Conservation (phyloP, 164 flowering plant species). For the Dillenia turbinata region DNA sequence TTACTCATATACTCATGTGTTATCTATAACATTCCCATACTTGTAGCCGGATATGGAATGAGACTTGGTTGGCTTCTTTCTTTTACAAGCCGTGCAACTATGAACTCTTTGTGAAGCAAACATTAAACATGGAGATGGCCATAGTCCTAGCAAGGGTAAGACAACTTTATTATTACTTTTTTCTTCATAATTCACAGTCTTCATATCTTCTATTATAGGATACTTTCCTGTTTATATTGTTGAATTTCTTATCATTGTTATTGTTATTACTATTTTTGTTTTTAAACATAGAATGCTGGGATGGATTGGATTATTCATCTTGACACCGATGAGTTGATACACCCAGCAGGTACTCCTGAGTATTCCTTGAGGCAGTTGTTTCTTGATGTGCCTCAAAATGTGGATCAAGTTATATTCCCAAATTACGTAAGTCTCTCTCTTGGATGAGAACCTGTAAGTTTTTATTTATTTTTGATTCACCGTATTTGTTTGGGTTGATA, state of each 20-base stretch:
- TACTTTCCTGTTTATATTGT: too few relatives aligned
- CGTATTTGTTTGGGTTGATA: too few relatives aligned
- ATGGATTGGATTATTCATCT: slow-evolving; percentile 98
- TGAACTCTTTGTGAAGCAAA: slow-evolving; percentile 94
- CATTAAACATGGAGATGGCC: slow-evolving; percentile 99
- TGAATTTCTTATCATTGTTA: too few relatives aligned
- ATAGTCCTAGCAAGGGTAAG: slow-evolving; percentile 98
- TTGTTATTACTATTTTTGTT: neutral
- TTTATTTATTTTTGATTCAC: too few relatives aligned
- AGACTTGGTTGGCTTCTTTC: slow-evolving; percentile 94
- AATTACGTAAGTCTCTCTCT: slow-evolving; percentile 86
- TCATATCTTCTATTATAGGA: too few relatives aligned
- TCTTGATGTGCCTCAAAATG: slow-evolving; percentile 71
- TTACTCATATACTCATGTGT: too few relatives aligned
- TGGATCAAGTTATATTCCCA: slow-evolving; percentile 91
- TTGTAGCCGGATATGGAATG: slow-evolving; percentile 95
- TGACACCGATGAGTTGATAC: slow-evolving; percentile 90
- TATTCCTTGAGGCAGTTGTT: slow-evolving; percentile 86
- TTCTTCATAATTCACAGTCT: neutral
- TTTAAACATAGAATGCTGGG: slow-evolving; percentile 54
- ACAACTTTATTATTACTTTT: too few relatives aligned
- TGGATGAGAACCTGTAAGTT: too few relatives aligned
- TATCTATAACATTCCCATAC: too few relatives aligned
- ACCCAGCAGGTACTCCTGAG: slow-evolving; percentile 86
- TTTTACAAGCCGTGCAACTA: slow-evolving; percentile 98